Base-by-base conservation (phyloP, 768 basidiomycete genomes). In the Pisolithus sp. region DNA sequence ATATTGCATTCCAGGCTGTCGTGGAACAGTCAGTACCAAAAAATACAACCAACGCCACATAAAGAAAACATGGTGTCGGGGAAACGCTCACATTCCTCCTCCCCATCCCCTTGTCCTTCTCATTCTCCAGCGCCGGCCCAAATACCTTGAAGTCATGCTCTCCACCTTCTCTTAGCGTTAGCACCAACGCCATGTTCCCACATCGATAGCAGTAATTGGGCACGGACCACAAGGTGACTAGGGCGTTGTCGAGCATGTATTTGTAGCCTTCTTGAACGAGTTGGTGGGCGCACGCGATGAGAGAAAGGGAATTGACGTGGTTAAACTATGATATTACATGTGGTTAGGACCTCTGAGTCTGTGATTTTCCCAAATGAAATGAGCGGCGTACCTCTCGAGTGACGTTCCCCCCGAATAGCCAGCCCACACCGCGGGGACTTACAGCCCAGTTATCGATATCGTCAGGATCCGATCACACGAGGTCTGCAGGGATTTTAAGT, bases 381-480 rank as follows among this genome's bases (percentile, higher is more conserved):
- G 34, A 20, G 46, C 17, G 2, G 60, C 70, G 37, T 46, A 89
- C 91, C 77, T 95, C 93, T 56, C 76, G 76, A 7, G 93, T 93
- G 1, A 97, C 90, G 49, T 76, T 83, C 13, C 77, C 83, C 7
- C 94, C 94, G 57, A 97, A 96, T 20, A 96, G 72, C 89, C 93
- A 98, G 0, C 95, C 95, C 5, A 94, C 95, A 18, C 95, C 95
- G 37, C 95, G 79, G 4, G 95, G 95, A 57, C 91, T 94, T 49
- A 97, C 91, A 5, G 93, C 94, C 95, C 95, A 98, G 39, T 88
- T 93, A 38, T 90, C 87, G 39, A 95, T 86, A 40, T 95, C 90
- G 62, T 97, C 93, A 4, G 88, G 94, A 67, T 97, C 94, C 34
- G 89, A 93, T 95, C 95, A 98, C 93, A 98, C 95, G 12, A 98